Conservation (phyloP, 495 filamentous ascomycete genomes). For the Neurospora intermedia region DNA sequence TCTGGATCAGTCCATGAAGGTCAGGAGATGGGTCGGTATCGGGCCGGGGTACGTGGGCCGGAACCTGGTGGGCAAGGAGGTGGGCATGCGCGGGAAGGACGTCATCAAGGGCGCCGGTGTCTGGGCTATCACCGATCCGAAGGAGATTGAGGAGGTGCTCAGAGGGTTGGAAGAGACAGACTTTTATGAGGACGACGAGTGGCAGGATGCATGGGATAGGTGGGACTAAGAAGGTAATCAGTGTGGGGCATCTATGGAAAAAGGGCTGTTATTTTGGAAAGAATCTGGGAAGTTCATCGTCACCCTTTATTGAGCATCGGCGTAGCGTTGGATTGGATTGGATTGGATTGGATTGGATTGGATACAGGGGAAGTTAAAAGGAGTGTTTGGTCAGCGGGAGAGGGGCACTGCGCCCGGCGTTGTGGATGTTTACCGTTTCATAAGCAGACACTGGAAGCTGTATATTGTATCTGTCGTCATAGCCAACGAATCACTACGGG, state of each 20-base stretch:
- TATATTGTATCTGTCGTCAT: not conserved
- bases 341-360: not conserved
- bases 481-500: not conserved
- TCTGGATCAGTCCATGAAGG: conserved; percentile 73
- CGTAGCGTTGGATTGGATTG: not conserved
- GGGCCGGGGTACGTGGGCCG: conserved; percentile 91
- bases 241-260: not conserved
- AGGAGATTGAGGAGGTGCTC: conserved; percentile 68
- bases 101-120: conserved; percentile 78
- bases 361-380: not conserved
- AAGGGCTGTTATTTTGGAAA: not conserved
- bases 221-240: not conserved
- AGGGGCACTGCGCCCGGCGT: not conserved
- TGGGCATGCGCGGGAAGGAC: conserved; percentile 72
- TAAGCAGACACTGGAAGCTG: not conserved
- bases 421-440: not conserved
- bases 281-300: not conserved
- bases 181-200: conserved; percentile 31
- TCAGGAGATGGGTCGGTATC: conserved; percentile 83
- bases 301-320: not conserved
- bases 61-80: conserved; percentile 91
- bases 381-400: not conserved
- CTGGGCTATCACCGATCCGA: conserved; percentile 80
- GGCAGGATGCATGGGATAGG: conserved; percentile 1
- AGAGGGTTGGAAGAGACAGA: conserved; percentile 67